Evolutionary conservation across 768 basidiomycete species (phyloP).

Genomic region (Saitozyma sp.): DNA sequence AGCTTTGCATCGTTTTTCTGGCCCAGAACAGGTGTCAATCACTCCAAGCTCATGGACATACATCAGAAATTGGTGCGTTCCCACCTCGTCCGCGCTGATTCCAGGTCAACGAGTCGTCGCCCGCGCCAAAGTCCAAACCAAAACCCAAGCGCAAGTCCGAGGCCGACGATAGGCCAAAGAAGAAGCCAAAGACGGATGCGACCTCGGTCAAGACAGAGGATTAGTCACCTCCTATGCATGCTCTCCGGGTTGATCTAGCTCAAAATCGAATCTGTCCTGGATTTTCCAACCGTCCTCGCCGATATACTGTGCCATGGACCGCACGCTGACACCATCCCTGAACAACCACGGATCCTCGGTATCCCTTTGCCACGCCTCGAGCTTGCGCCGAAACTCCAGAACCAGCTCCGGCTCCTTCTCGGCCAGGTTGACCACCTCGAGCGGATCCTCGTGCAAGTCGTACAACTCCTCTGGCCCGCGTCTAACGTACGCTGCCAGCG

Average conservation of each 20-base stretch:
- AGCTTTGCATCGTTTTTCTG: slow-evolving; percentile 95
- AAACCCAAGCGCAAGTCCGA: neutral
- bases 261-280: neutral
- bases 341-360: slow-evolving; percentile 26
- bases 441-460: slow-evolving; percentile 22
- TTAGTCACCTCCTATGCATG: neutral
- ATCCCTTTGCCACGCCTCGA: slow-evolving; percentile 20
- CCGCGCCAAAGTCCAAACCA: neutral
- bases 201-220: neutral
- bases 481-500: slow-evolving; percentile 16
- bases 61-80: slow-evolving; percentile 79
- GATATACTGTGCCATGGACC: neutral
- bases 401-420: slow-evolving; percentile 7
- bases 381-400: slow-evolving; percentile 3
- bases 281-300: neutral
- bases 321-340: slow-evolving; percentile 12
- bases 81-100: neutral
- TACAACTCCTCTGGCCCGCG: slow-evolving; percentile 21
- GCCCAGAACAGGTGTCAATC: slow-evolving; percentile 90
- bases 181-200: neutral
- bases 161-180: neutral
- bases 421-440: slow-evolving; percentile 21
- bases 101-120: neutral
- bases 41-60: slow-evolving; percentile 88
- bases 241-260: neutral